These are phyloP conservation scores for Eucalyptus coolabah DNA, from an alignment of 345 rosid genomes.

Conservation along the genomic window DNA sequence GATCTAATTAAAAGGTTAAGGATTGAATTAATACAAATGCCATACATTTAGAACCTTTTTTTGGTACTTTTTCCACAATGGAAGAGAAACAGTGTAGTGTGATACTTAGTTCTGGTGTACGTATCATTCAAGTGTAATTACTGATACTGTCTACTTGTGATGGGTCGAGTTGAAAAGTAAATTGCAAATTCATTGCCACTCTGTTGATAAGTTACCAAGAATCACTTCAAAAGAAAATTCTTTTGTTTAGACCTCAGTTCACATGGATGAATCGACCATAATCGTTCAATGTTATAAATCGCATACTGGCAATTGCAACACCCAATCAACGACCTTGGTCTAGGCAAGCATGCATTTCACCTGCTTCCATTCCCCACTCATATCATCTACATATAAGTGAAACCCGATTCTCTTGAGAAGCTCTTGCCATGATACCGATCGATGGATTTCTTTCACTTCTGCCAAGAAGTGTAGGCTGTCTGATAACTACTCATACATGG, in stretches of 20 bases:
- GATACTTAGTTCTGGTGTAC: not conserved
- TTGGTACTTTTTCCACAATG: rapidly evolving
- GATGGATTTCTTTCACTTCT: too few species aligned
- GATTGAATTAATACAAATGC: too few species aligned
- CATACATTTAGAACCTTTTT: too few species aligned
- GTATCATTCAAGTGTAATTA: not conserved
- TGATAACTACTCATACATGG: not conserved
- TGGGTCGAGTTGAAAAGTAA: not conserved
- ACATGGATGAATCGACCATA: not conserved
- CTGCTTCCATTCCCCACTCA: too few species aligned
- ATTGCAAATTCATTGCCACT: not conserved
- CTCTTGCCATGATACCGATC: too few species aligned
- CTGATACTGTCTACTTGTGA: not conserved
- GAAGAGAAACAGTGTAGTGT: not conserved
- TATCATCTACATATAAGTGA: too few species aligned
- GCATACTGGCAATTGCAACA: not conserved
- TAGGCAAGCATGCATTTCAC: too few species aligned
- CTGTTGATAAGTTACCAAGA: rapidly evolving
- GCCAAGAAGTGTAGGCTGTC: not conserved
- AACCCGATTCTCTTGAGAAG: too few species aligned
- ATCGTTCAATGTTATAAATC: not conserved
- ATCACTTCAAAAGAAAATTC: not conserved
- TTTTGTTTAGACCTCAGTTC: not conserved
- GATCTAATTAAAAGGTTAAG: too few species aligned
- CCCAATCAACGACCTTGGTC: not conserved